These are phyloP conservation scores for Solanum peruvianum DNA, from an alignment of 257 asterid genomes.

Conservation along the genomic window DNA sequence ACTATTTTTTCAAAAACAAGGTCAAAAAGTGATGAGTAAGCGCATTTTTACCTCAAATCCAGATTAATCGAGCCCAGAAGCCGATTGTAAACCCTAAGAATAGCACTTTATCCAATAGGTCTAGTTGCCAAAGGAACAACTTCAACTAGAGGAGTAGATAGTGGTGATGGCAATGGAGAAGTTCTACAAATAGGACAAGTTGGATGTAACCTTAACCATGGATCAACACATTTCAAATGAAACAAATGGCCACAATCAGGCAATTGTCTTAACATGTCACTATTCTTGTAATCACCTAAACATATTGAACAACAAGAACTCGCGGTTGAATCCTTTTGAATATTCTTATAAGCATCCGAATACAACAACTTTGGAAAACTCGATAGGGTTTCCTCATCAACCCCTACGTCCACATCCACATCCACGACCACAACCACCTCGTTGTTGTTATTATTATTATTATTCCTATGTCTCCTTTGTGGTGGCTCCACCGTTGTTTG, in stretches of 20 bases:
- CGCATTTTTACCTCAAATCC: background rate
- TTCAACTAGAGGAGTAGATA: conserved; percentile 75
- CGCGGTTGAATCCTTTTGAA: conserved; percentile 37
- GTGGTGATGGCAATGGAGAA: conserved; percentile 74
- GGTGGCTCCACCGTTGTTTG: conserved; percentile 10
- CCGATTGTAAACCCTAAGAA: fast-evolving
- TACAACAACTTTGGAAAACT: conserved; percentile 59
- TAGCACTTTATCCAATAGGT: conserved; percentile 22
- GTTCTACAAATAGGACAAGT: conserved; percentile 93
- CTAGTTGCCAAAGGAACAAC: conserved; percentile 62
- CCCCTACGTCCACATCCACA: conserved; percentile 46
- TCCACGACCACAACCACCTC: conserved; percentile 10
- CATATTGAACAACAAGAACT: conserved; percentile 69
- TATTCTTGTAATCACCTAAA: conserved; percentile 57
- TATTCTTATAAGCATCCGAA: conserved; percentile 43
- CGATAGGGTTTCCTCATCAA: conserved; percentile 61
- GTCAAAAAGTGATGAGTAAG: background rate
- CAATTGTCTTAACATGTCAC: conserved; percentile 43
- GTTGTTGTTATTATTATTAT: background rate
- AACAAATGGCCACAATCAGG: conserved; percentile 86
- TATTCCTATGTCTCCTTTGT: background rate
- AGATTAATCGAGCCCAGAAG: background rate
- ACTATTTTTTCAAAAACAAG: background rate
- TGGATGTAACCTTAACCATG: conserved; percentile 81
- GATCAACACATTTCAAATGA: conserved; percentile 73